These are phyloP conservation scores for Trypanosomatidae sp. DNA, from an alignment of 208 protist genomes.

Conservation along the genomic window DNA sequence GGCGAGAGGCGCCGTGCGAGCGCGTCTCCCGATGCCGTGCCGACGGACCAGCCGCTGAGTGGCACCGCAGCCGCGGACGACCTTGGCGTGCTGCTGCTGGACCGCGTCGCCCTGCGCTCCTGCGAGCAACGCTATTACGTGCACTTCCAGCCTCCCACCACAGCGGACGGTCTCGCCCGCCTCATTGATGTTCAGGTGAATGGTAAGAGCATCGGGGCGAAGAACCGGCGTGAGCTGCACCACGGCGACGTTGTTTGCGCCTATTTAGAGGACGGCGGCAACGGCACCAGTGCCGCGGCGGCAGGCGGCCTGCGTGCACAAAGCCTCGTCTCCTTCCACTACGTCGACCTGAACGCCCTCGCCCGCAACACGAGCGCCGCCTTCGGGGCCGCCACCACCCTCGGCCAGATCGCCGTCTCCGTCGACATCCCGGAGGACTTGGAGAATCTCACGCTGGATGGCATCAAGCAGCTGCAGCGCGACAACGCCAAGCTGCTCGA, in stretches of 20 bases:
- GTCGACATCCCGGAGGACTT: conserved; percentile 34
- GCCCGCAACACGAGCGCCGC: conserved; percentile 26
- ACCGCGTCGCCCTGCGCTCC: conserved; percentile 47
- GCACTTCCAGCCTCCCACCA: conserved; percentile 40
- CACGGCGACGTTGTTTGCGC: conserved; percentile 74
- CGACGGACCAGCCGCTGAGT: too few species aligned
- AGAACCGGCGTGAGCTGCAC: conserved; percentile 38
- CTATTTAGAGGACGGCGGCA: conserved; percentile 37
- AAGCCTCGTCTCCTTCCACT: conserved; percentile 64
- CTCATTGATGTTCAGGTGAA: conserved; percentile 63
- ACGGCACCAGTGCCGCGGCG: not conserved
- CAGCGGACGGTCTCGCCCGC: conserved; percentile 10
- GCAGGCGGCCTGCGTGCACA: conserved; percentile 22
- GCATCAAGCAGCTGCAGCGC: conserved; percentile 56
- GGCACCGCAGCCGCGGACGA: too few species aligned
- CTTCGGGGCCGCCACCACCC: conserved; percentile 27
- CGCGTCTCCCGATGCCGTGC: too few species aligned
- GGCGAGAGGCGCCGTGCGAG: not conserved
- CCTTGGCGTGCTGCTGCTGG: conserved; percentile 55
- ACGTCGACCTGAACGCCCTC: conserved; percentile 71
- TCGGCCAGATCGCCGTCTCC: conserved; percentile 47
- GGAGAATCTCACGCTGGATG: conserved; percentile 35
- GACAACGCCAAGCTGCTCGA: conserved; percentile 66
- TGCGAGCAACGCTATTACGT: conserved; percentile 64
- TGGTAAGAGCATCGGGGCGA: conserved; percentile 41